These are phyloP conservation scores for Lobosporangium transversale DNA, from an alignment of 192 early-diverging fungal genomes.

Conservation along the genomic window DNA sequence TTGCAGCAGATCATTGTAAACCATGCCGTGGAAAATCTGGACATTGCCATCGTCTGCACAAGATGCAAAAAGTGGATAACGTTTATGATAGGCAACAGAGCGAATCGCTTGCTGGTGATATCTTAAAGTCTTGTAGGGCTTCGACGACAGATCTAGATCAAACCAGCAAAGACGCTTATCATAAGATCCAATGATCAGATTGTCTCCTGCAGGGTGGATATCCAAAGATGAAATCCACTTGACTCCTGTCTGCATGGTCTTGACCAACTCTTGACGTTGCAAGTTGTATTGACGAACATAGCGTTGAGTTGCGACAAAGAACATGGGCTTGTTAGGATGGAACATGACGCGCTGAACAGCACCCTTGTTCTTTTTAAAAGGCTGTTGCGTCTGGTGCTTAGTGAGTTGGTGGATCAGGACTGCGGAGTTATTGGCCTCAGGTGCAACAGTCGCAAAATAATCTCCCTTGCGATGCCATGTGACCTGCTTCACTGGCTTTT, in stretches of 20 bases:
- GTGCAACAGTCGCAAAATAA: conserved; percentile 89
- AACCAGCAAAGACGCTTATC: conserved; percentile 98
- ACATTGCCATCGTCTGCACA: conserved; percentile 92
- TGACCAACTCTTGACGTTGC: conserved; percentile 83
- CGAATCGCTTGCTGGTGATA: conserved; percentile 93
- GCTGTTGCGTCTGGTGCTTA: conserved; percentile 87
- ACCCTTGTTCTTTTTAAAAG: conserved; percentile 92
- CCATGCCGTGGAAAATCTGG: conserved; percentile 98
- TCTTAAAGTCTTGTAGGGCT: conserved; percentile 92
- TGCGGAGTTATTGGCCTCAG: conserved; percentile 77
- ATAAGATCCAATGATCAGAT: conserved; percentile 95
- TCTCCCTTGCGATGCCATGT: conserved; percentile 97
- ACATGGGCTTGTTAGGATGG: conserved; percentile 92
- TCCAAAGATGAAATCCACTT: conserved; percentile 98
- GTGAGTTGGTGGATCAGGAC: conserved; percentile 94
- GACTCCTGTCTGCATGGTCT: conserved; percentile 84
- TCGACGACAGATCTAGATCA: conserved; percentile 92
- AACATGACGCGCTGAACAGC: conserved; percentile 88
- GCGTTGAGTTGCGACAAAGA: conserved; percentile 95
- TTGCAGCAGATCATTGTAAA: conserved; percentile 94
- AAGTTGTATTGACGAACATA: conserved; percentile 95
- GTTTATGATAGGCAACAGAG: conserved; percentile 85
- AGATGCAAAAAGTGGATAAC: conserved; percentile 94
- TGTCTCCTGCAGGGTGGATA: conserved; percentile 94
- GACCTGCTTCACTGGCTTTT: conserved; percentile 77